phyloP scores from a whole-genome alignment of 164 flowering plant species.

The Umbellularia californica region DNA sequence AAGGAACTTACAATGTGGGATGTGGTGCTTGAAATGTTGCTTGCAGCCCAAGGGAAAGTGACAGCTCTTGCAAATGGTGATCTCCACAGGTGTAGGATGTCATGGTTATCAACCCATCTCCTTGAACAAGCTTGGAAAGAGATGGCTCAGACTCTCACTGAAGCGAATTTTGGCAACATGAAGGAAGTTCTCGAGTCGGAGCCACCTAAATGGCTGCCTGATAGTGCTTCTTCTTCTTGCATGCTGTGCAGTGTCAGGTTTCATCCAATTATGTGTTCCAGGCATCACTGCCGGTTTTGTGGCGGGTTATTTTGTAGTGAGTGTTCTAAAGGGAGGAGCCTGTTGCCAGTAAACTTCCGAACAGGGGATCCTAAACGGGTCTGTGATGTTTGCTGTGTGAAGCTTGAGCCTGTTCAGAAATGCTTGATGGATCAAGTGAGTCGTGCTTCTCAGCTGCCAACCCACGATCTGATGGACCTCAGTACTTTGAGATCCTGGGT shows the following conservation, averaged over 20 bases:
- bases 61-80: conserved; percentile 62
- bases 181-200: conserved; percentile 74
- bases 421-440: conserved; percentile 89
- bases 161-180: conserved; percentile 51
- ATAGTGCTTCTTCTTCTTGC: conserved; percentile 85
- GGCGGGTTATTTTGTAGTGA: conserved; percentile 89
- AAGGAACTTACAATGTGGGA: conserved; percentile 97
- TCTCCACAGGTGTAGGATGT: conserved; percentile 26
- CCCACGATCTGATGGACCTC: conserved; percentile 90
- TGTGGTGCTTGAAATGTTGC: conserved; percentile 80
- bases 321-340: conserved; percentile 83
- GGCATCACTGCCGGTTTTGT: conserved; percentile 93
- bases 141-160: conserved; percentile 89
- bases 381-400: conserved; percentile 91
- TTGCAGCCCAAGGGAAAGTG: conserved; percentile 78
- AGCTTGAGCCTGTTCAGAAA: conserved; percentile 80
- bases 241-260: conserved; percentile 87
- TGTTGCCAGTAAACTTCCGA: conserved; percentile 75
- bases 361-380: conserved; percentile 69
- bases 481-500: conserved; percentile 97
- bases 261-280: conserved; percentile 92
- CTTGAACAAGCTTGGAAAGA: conserved; percentile 96
- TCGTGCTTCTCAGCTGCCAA: conserved; percentile 85
- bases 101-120: conserved; percentile 57
- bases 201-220: conserved; percentile 93